Base-by-base conservation (phyloP, 164 flowering plant species). In the Tetracentron sinense region DNA sequence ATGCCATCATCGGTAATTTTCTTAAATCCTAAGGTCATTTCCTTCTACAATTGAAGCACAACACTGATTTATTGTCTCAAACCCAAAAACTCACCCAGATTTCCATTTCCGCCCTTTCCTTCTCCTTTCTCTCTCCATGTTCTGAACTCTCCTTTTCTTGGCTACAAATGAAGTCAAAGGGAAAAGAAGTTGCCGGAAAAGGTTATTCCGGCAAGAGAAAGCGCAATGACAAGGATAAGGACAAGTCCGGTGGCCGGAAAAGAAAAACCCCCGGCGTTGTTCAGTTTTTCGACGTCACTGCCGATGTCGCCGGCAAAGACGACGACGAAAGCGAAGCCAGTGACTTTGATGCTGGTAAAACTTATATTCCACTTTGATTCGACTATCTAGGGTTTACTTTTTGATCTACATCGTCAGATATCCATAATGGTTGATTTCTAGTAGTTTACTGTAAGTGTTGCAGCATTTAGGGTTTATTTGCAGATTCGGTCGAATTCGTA, bases 221-320 rank as follows among this genome's bases (percentile, higher is more conserved):
- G 51, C 61, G 60, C 0, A 67, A 48, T 20, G 75, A 64, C 42
- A 54, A 70, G 29, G 87, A 64, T 46, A 54, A 70, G 29, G 87
- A 72, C 50, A 77, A 77, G 33, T 21, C 82, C 52, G 66, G 72
- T 21, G 51, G 63, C n/a, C 60, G 79, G 50, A 85, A 79, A 57
- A 68, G 77, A 73, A 77, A 38, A 35, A 75, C 78, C 55, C 78
- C 73, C 21, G 69, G 68, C 15, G 89, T 83, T 10, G 80, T 86
- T 25, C 82, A 85, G 79, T 92, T 89, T 71, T 83, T 92, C 74
- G 96, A 92, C 1, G 83, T 80, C 29, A 70, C 69, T 15, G 92
- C 89, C 7, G 79, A 69, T 23, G 88, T 72, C 23, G 77, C 52
- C 38, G n/a, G n/a, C n/a, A n/a, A n/a, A n/a, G 85, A 55, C 7